Percentiles rank a stretch among this genome's conserved stretches.
Evolutionary conservation across 2,329 filamentous ascomycete genomes (phyloP).

Genomic region (Trichoderma sp.): DNA sequence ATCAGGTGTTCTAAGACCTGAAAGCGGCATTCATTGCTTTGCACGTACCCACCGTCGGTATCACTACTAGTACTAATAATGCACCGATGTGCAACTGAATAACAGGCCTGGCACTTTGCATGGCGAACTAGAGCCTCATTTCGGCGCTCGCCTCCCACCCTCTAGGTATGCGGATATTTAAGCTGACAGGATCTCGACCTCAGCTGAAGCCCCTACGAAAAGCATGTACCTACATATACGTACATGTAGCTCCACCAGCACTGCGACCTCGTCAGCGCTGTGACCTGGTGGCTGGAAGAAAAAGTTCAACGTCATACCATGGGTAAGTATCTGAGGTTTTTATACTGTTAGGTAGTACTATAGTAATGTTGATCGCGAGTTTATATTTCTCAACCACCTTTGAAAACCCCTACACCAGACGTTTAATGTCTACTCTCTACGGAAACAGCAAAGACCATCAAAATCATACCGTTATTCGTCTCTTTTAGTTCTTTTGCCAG

Average conservation of each 20-base stretch:
- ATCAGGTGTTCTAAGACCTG: neutral
- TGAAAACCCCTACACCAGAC: too few species aligned
- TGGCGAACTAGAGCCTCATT: neutral
- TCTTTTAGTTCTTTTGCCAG: too few species aligned
- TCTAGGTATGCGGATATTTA: neutral
- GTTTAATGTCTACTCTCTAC: too few species aligned
- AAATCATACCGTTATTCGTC: too few species aligned
- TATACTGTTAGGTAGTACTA: too few species aligned
- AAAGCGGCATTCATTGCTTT: neutral
- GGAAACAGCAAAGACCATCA: too few species aligned
- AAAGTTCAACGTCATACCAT: neutral
- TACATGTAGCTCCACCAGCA: neutral
- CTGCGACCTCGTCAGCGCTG: neutral
- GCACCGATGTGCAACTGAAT: neutral
- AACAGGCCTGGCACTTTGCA: neutral
- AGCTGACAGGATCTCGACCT: neutral
- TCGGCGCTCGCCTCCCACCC: neutral
- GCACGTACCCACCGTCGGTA: neutral
- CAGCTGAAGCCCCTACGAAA: constrained; percentile 1
- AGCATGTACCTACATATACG: neutral
- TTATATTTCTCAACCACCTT: too few species aligned
- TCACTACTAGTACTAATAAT: too few species aligned
- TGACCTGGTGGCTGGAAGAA: neutral
- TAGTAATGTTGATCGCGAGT: neutral
- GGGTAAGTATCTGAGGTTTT: too few species aligned